Evolutionary conservation across 164 flowering plant species (phyloP), one percentile per base, ranked within the genome.

Genomic region (Sextonia rubra): DNA sequence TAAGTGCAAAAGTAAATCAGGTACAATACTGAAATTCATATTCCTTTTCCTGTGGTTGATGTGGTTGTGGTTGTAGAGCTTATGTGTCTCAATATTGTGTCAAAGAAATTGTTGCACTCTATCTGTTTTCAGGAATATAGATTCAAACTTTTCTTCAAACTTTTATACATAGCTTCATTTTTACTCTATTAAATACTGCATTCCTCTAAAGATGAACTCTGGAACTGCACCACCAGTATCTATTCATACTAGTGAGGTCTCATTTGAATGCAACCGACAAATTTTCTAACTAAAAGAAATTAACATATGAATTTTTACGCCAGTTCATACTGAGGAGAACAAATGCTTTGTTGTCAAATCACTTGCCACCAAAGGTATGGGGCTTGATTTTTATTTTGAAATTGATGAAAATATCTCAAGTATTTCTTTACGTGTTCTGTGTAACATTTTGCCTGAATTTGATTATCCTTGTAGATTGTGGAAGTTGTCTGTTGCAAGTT

Each of bases 401-500:
- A 52, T 52, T 15, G n/a, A 20, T 52, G 58, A 20, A 8, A 37
- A 37, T 37, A 37, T 7, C 44, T 37, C 11, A 2, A 37, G 44
- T 8, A 37, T 52, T 52, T 52, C 58, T 18, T 52, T 15, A 18
- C 58, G 14, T 52, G 58, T 18, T 52, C 20, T 52, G 58, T 52
- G n/a, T 52, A 18, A 52, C 44, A 52, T 52, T 52, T 52, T 52
- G 4, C 17, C n/a, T 52, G 58, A 52, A 15, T 1, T 15, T 15
- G 12, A 64, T 37, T 77, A 9, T 23, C 18, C 66, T 26, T 84
- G 84, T 91, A 96, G 99, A 93, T 96, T 56, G 82, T 96, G 75
- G 98, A 96, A 85, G 98, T 96, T 65, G 97, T 95, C 77, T 96
- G 99, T 74, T 96, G 99, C 98, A 96, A 86, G 83, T 78, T 96